Base-by-base conservation (phyloP, 2,329 filamentous ascomycete species). In the Emmonsia crescens region DNA sequence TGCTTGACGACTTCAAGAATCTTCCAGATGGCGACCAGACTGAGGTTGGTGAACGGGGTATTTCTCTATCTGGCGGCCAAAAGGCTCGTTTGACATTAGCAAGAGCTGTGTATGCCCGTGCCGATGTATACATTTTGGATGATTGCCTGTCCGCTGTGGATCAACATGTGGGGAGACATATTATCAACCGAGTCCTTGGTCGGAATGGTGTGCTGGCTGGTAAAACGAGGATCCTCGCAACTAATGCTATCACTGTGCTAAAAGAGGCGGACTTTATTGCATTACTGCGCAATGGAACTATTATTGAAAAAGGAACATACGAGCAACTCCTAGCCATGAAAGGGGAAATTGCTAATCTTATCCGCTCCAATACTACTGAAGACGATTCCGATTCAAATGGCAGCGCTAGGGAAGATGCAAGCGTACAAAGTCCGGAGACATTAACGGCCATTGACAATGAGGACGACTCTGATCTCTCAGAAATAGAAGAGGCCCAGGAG, bases 81-180 rank as follows among this genome's bases (percentile, higher is more conserved):
- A 99, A 96, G 77, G 93, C 94, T 61, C 89, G 94, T 64, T 82
- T 99, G 64, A 93, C 91, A 16, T 81, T 99, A 60, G 94, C 94
- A 48, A 85, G 94, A 73, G 93, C 95, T 36, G 94, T 99, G 0
- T 99, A 99, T 72, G 92, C 95, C 59, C 85, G 94, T 67, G 91
- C 94, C n/a, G 95, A 99, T 73, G 85, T 99, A 57, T 97, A 97
- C 71, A 81, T 99, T 14, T 81, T 99, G 12, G 94, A 99, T 68
- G 94, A 99, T 72, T 89, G 92, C 64, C 81, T 99, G 12, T 97
- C 93, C 19, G 94, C 95, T 0, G 94, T 99, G n/a, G 94, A 99
- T 76, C 93, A 96, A 66, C 94, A 99, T 71, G 94, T 99, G 63
- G 94, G 94, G 57, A 84, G 90, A 65, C 94, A 99, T 76, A 83